These are phyloP conservation scores for Beauveria sp. DNA, from an alignment of 2,329 filamentous ascomycete genomes.

Conservation along the genomic window DNA sequence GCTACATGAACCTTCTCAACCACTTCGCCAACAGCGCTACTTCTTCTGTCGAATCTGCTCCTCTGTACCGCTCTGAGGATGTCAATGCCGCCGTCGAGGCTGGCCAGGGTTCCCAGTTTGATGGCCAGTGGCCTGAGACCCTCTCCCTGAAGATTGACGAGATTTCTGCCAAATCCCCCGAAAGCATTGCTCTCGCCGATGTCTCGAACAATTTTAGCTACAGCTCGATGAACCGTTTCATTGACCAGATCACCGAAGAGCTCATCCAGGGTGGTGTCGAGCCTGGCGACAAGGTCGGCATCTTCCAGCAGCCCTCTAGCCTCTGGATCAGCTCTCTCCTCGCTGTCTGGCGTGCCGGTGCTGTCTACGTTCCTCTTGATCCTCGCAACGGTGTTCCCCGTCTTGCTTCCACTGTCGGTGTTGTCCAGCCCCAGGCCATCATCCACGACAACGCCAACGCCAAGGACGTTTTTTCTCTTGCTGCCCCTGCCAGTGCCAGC, in stretches of 20 bases:
- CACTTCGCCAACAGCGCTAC: constrained; percentile 17
- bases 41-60: constrained; percentile 20
- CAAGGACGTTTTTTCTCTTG: constrained; percentile 10
- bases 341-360: constrained; percentile 31
- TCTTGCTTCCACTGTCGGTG: constrained; percentile 8
- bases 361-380: constrained; percentile 35
- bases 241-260: constrained; percentile 4
- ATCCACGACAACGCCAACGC: constrained; percentile 10
- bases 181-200: background rate
- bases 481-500: constrained; percentile 2
- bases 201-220: constrained; percentile 2
- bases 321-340: constrained; percentile 32
- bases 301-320: constrained; percentile 18
- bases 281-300: constrained; percentile 15
- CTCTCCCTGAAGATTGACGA: constrained; percentile 7
- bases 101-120: constrained; percentile 6
- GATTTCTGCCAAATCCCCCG: background rate
- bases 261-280: constrained; percentile 13
- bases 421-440: constrained; percentile 22
- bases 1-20: constrained; percentile 14
- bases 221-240: constrained; percentile 6
- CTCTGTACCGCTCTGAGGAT: constrained; percentile 7
- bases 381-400: constrained; percentile 11
- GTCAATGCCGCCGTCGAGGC: constrained; percentile 5
- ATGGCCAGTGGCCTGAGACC: constrained; percentile 7